Base-by-base conservation (phyloP, 2,329 filamentous ascomycete species). In the Diaporthe sp. region DNA sequence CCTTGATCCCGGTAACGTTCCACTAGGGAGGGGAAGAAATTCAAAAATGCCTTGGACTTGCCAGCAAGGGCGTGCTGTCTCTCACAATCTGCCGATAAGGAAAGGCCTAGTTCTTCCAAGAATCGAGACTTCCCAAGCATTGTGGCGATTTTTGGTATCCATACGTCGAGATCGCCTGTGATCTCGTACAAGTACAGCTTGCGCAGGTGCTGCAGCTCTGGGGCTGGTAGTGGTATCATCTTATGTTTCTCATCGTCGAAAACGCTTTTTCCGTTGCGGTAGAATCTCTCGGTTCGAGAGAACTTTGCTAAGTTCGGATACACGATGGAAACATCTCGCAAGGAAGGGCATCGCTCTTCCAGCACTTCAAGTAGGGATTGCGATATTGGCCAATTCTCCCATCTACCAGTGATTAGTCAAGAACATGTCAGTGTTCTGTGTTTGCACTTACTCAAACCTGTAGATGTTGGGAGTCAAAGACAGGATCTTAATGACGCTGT, bases 311-410 rank as follows among this genome's bases (percentile, higher is more conserved):
- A 1, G 3, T 75, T 75, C 8, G 70, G 74, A 7, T 75, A 75
- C 42, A 73, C 53, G 22, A 75, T 67, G 1, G 19, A 72, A 1
- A 75, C 37, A 25, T 75, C 74, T 39, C 74, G 60, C 2, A 75
- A 55, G 17, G 49, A 67, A 17, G 58, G 39, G 53, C 74, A 75
- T 4, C 19, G 34, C 3, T 75, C 74, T 17, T 72, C 60, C n/a
- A 75, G 10, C 19, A 44, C 22, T 31, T 60, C 49, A 6, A 72
- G 58, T 2, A 75, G 39, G 19, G 51, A 15, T 4, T 68, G 60
- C 1, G 74, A 73, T 58, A 73, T 68, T 39, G 74, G 74, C 74
- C 74, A 75, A 9, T 68, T 73, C 5, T 75, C 70, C 74, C 74
- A 75, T 12, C 74, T 31, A 0, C 5, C 31, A 31, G 31, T 6